Conservation (phyloP, 345 rosid species). For the Cardamine resedifolia region DNA sequence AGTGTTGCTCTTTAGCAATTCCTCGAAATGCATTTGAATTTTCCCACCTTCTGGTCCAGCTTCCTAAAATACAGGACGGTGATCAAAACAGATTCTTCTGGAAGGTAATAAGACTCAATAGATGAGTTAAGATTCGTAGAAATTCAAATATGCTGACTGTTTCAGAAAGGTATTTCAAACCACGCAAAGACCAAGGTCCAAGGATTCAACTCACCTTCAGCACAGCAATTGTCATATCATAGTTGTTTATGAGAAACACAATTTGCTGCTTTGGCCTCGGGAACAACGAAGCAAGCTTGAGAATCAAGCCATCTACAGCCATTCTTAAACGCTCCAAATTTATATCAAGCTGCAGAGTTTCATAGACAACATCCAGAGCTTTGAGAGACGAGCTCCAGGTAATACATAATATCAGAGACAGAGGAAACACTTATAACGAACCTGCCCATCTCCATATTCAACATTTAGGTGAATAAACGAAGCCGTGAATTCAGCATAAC, state of each 20-base stretch:
- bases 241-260: slow-evolving; percentile 92
- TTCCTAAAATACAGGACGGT: too few relatives aligned
- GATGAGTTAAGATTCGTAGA: too few relatives aligned
- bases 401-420: slow-evolving; percentile 10
- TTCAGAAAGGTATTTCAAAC: background rate
- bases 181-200: background rate
- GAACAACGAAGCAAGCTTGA: slow-evolving; percentile 81
- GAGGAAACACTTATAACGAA: slow-evolving; percentile 33
- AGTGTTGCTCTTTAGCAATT: too few relatives aligned
- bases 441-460: slow-evolving; percentile 98
- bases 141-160: too few relatives aligned
- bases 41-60: too few relatives aligned
- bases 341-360: slow-evolving; percentile 78
- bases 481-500: slow-evolving; percentile 96
- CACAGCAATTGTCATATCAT: slow-evolving; percentile 92
- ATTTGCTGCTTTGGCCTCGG: slow-evolving; percentile 70
- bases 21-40: too few relatives aligned
- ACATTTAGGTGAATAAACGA: slow-evolving; percentile 95
- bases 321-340: slow-evolving; percentile 91
- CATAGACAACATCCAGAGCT: background rate
- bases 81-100: too few relatives aligned
- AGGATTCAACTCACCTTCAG: slow-evolving; percentile 62
- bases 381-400: slow-evolving; percentile 2
- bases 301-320: slow-evolving; percentile 85
- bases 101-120: too few relatives aligned